phyloP scores from a whole-genome alignment of 495 filamentous ascomycete genomes.

The Penicillium parvum region DNA sequence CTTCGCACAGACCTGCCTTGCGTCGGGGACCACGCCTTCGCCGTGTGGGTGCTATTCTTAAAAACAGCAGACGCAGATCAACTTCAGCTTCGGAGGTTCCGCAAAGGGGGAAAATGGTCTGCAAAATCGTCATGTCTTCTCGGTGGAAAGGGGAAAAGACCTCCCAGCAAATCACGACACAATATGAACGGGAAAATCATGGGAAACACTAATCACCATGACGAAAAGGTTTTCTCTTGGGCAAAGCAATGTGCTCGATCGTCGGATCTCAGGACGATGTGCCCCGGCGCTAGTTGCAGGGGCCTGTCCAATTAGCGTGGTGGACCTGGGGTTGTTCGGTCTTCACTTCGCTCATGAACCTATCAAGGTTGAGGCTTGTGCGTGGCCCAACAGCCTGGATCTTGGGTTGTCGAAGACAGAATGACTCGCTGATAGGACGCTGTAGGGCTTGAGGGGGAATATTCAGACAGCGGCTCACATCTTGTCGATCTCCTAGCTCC shows the following conservation, averaged over 20 bases:
- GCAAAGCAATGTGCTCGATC: conserved; percentile 14
- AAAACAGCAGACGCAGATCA: conserved; percentile 16
- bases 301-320: conserved; percentile 19
- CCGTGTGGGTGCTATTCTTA: conserved; percentile 22
- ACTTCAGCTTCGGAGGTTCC: conserved; percentile 15
- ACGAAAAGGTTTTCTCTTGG: not conserved
- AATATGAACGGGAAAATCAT: too few species aligned
- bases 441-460: not conserved
- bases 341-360: too few species aligned
- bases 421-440: conserved; percentile 21
- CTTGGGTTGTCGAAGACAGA: conserved; percentile 18
- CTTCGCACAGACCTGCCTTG: conserved; percentile 16
- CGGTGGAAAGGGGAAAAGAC: not conserved
- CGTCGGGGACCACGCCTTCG: conserved; percentile 12
- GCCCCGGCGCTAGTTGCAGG: conserved; percentile 23
- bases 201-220: too few species aligned
- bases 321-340: too few species aligned
- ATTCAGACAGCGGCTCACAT: not conserved
- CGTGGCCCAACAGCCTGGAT: conserved; percentile 28
- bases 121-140: conserved; percentile 5
- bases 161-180: conserved; percentile 2
- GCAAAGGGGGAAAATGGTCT: conserved; percentile 1
- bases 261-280: conserved; percentile 22
- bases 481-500: conserved; percentile 14
- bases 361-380: conserved; percentile 23